Evolutionary conservation across 768 basidiomycete genomes (phyloP), one percentile per base, ranked within the genome.

Genomic region (Boletus reticulatus): DNA sequence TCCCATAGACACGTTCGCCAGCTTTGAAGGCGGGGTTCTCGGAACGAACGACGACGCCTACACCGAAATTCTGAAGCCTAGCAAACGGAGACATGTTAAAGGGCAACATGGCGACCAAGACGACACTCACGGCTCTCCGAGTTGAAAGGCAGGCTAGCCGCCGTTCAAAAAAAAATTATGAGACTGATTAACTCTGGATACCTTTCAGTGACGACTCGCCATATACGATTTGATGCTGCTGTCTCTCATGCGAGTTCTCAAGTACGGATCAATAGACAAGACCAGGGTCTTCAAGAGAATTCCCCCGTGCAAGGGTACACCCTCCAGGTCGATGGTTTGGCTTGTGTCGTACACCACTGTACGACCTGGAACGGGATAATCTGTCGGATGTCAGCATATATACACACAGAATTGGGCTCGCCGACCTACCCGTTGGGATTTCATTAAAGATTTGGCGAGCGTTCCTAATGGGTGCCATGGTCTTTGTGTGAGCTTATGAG

Each of bases 291-390:
- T 29, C 27, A 29, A 9, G 27, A 29, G 27, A 29, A 29, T 29
- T 29, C 27, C 27, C 8, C 27, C 27, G 9, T 2, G 27, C 27
- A 29, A 29, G 27, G 27, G 27, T 29, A 29, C 27, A 29, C 1
- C 74, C 63, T 82, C 79, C 31, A 78, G 66, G 60, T 84, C 82
- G 64, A 85, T 82, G 4, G 69, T 76, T 50, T 76, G 65, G 0
- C 70, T 72, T 27, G 61, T 66, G 57, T 83, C 80, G 60, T 80
- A 77, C 1, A 78, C 67, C n/a, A 76, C 73, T 7, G 78, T 79
- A 55, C 79, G 73, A 42, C 78, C 78, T 6, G 74, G 69, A 62
- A 69, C 24, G 16, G 79, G 78, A 50, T 16, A 29, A 29, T 29
- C 27, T 29, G 27, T 9, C 27, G 27, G 47, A 24, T 29, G 22